Evolutionary conservation across 2,329 filamentous ascomycete genomes (phyloP).

Genomic region (Alternaria rosae): DNA sequence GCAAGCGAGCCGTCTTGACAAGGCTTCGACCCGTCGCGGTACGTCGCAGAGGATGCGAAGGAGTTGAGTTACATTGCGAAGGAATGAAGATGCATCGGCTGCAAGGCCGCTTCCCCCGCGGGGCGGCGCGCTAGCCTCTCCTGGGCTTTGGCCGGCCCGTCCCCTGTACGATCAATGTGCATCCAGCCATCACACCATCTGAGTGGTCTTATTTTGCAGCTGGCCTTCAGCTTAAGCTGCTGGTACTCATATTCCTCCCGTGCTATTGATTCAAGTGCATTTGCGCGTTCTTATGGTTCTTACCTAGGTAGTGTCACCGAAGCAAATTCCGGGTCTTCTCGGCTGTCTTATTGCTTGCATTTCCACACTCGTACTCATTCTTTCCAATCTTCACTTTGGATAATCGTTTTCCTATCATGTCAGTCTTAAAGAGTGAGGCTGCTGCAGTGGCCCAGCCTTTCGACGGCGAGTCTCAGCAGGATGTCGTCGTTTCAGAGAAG

Average conservation of each 20-base stretch:
- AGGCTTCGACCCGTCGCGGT: not conserved
- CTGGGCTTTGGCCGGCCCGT: not conserved
- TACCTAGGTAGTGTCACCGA: too few species aligned
- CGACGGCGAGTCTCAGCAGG: not conserved
- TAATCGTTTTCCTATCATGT: not conserved
- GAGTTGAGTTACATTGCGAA: not conserved
- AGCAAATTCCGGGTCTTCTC: too few species aligned
- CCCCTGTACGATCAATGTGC: not conserved
- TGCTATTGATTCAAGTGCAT: not conserved
- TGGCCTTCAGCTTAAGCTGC: not conserved
- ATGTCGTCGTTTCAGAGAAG: not conserved
- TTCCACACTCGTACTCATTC: not conserved
- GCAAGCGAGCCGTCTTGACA: too few species aligned
- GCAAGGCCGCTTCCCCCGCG: not conserved
- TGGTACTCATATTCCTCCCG: not conserved
- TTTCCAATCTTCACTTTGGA: not conserved
- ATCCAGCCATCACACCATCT: not conserved
- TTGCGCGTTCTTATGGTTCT: not conserved
- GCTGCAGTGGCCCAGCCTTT: not conserved
- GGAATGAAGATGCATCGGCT: not conserved
- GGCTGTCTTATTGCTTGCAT: not conserved
- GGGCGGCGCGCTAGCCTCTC: not conserved
- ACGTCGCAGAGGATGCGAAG: not conserved
- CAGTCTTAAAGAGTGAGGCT: not conserved
- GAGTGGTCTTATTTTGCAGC: not conserved